Conservation (phyloP, 2,329 filamentous ascomycete genomes). For the Fusarium torulosum region DNA sequence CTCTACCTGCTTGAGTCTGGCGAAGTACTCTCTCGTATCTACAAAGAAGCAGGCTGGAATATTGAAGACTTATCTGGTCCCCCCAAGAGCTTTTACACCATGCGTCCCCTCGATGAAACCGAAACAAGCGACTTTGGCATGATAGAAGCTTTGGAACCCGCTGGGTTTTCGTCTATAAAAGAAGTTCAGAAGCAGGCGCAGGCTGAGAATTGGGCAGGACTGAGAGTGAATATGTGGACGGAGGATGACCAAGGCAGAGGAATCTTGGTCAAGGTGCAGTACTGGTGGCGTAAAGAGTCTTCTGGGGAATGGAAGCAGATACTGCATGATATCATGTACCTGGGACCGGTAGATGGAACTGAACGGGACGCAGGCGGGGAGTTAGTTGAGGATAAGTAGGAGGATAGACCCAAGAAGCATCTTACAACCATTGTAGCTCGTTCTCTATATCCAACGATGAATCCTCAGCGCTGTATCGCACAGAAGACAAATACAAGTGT, state of each 20-base stretch:
- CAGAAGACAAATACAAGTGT: too few relatives aligned
- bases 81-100: background rate
- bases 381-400: background rate
- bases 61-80: background rate
- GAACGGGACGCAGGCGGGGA: conserved; percentile 2
- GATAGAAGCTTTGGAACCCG: background rate
- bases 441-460: too few relatives aligned
- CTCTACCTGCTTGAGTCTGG: conserved; percentile 6
- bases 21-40: background rate
- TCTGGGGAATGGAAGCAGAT: conserved; percentile 13
- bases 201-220: conserved; percentile 1
- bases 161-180: background rate
- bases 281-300: conserved; percentile 17
- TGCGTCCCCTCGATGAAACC: background rate
- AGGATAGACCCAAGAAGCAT: background rate
- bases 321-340: conserved; percentile 7
- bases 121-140: conserved; percentile 5
- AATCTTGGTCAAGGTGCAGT: conserved; percentile 17
- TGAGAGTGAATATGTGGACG: conserved; percentile 24
- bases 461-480: too few relatives aligned
- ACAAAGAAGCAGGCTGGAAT: background rate
- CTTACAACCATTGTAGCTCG: too few relatives aligned
- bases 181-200: background rate
- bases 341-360: conserved; percentile 8
- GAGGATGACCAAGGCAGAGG: conserved; percentile 1